Percentiles rank a stretch among this genome's conserved stretches.
Evolutionary conservation across 805 yeast species (phyloP).

Genomic region (Kluyveromyces aestuarii): DNA sequence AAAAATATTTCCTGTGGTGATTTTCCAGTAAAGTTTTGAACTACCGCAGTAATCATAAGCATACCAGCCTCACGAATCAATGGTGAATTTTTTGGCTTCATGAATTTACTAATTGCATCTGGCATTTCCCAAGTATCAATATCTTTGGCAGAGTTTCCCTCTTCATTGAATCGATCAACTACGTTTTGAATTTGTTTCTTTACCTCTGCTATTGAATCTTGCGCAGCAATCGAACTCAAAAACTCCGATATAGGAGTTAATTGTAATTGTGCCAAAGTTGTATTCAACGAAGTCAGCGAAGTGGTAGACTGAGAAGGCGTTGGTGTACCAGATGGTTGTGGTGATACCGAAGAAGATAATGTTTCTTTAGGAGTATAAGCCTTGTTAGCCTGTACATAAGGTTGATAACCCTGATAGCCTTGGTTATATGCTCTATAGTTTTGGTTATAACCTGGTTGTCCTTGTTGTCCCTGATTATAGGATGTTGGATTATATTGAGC

Average conservation of each 20-base stretch:
- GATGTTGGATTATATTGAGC: slow-evolving; percentile 4
- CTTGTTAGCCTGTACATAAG: slow-evolving; percentile 7
- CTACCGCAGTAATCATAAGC: slow-evolving; percentile 48
- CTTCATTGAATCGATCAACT: slow-evolving; percentile 37
- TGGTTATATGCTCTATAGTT: slow-evolving; percentile 6
- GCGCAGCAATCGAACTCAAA: slow-evolving; percentile 30
- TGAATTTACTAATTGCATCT: slow-evolving; percentile 54
- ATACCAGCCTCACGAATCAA: slow-evolving; percentile 71
- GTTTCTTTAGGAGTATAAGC: slow-evolving; percentile 19
- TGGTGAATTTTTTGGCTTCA: slow-evolving; percentile 66
- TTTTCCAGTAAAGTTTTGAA: slow-evolving; percentile 53
- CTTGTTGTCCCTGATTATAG: slow-evolving; percentile 2
- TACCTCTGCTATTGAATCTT: slow-evolving; percentile 28
- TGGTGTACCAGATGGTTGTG: slow-evolving; percentile 27
- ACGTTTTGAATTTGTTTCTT: slow-evolving; percentile 30
- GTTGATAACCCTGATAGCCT: slow-evolving; percentile 8
- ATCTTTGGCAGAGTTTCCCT: slow-evolving; percentile 32
- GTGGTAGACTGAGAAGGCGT: slow-evolving; percentile 53
- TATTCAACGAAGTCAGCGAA: slow-evolving; percentile 62
- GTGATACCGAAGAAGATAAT: slow-evolving; percentile 28
- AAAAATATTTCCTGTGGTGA: slow-evolving; percentile 72
- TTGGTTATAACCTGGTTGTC: neutral
- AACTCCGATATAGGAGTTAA: slow-evolving; percentile 57
- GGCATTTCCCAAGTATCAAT: slow-evolving; percentile 58
- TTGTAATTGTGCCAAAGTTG: slow-evolving; percentile 58